Evolutionary conservation across 257 asterid genomes (phyloP), one percentile per base, ranked within the genome.

Genomic region (Schizonepeta tenuifolia): DNA sequence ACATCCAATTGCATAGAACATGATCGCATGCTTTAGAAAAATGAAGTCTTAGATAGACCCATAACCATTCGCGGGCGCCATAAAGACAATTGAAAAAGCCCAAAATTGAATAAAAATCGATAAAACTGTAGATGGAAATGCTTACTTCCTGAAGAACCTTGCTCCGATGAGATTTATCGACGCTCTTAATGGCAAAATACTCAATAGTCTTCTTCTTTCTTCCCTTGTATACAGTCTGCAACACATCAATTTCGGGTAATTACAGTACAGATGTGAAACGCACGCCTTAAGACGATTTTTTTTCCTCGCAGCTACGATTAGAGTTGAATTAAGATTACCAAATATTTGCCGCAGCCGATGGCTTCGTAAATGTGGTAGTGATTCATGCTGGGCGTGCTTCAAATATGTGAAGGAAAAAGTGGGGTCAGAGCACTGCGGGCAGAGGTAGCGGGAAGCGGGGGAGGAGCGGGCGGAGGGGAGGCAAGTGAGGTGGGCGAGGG

Each of bases 131-230:
- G 14, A 60, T 17, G 71, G 9, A 65, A 49, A 72, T 51, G 69
- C 97, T 85, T 81, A 95, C 99, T 85, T 95, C 99, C 61, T 95
- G 99, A 69, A 92, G 97, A 78, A 95, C 96, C 83, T 95, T 95
- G 83, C 69, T 88, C 83, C 92, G 83, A 58, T 92, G 96, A 58
- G 94, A 83, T 81, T 95, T 95, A 49, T 95, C 99, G 24, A 95
- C 96, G 79, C 99, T 95, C 88, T 95, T 95, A 54, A 95, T 87
- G 10, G 98, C 99, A 68, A 75, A 95, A 69, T 95, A 92, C 82
- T 95, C 96, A 1, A 92, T 88, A 0, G 96, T 90, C 89, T 92
- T 95, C 96, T 95, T 95, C 94, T 88, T 92, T 53, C 99, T 79
- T 50, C 98, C 99, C 84, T 95, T 95, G 65, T 95, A 95, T 21